These are phyloP conservation scores for Hansfordia pulvinata DNA, from an alignment of 2,329 filamentous ascomycete species.

Conservation along the genomic window DNA sequence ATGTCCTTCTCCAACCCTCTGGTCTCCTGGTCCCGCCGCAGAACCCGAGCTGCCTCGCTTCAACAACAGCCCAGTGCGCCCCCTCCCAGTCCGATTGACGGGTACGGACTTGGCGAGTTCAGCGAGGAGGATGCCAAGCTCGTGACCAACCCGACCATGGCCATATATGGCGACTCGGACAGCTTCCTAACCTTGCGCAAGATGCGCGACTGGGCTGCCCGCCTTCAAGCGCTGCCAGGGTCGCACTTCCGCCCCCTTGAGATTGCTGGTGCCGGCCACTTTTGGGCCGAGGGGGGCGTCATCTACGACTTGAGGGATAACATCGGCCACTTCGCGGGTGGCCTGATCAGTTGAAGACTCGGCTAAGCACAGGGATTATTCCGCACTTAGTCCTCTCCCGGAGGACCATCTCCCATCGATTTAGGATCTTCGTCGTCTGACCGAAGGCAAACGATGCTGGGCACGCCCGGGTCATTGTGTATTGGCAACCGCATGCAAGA, in stretches of 20 bases:
- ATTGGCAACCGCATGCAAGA: no score
- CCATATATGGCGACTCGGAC: slow-evolving; percentile 64
- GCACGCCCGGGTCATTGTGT: no score
- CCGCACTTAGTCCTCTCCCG: no score
- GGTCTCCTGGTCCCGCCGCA: slow-evolving; percentile 9
- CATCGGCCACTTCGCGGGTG: slow-evolving; percentile 13
- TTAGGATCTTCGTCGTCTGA: no score
- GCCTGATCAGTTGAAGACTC: slow-evolving; percentile 4
- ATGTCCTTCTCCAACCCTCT: slow-evolving; percentile 33
- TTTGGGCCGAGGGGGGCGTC: slow-evolving; percentile 45
- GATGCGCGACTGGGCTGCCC: slow-evolving; percentile 51
- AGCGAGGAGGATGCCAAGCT: slow-evolving; percentile 40
- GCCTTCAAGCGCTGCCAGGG: slow-evolving; percentile 26
- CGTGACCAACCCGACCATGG: slow-evolving; percentile 45
- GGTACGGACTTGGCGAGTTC: no score
- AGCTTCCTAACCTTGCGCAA: slow-evolving; percentile 54
- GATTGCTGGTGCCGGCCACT: slow-evolving; percentile 43
- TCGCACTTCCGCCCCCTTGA: slow-evolving; percentile 34
- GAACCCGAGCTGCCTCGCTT: slow-evolving; percentile 4
- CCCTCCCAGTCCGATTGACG: no score
- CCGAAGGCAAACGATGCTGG: no score
- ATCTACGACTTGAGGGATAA: slow-evolving; percentile 19
- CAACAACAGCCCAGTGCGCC: slow-evolving; percentile 2
- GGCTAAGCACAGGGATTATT: neutral
- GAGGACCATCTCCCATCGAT: no score